These are phyloP conservation scores for Raphanus sativus DNA, from an alignment of 345 rosid genomes.

Conservation along the genomic window DNA sequence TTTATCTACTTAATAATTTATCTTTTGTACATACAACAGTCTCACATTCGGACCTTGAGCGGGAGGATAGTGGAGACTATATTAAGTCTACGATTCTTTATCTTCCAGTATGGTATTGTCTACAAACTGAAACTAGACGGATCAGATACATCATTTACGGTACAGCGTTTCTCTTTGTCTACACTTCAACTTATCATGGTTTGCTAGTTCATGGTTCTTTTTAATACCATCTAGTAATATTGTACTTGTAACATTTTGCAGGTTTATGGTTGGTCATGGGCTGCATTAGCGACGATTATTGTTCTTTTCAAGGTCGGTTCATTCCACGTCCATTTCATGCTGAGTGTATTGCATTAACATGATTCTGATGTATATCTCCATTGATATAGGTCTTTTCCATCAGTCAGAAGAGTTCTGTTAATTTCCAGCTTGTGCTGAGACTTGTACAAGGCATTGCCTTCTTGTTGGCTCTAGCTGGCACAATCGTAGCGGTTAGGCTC, in stretches of 20 bases:
- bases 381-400: slow-evolving; percentile 79
- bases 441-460: slow-evolving; percentile 80
- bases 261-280: slow-evolving; percentile 91
- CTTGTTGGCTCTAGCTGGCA: slow-evolving; percentile 69
- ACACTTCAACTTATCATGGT: background rate
- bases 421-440: slow-evolving; percentile 84
- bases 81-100: slow-evolving; percentile 78
- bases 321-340: background rate
- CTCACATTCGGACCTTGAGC: slow-evolving; percentile 72
- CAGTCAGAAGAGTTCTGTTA: slow-evolving; percentile 92
- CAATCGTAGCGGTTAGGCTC: slow-evolving; percentile 54
- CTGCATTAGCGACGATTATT: slow-evolving; percentile 59
- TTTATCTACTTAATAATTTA: background rate
- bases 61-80: slow-evolving; percentile 92
- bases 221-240: background rate
- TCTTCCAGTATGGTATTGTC: slow-evolving; percentile 92
- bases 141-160: slow-evolving; percentile 64
- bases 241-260: slow-evolving; percentile 28
- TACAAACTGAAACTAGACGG: slow-evolving; percentile 72
- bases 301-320: slow-evolving; percentile 77
- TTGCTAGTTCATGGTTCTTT: background rate
- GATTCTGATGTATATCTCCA: slow-evolving; percentile 14
- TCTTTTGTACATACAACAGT: slow-evolving; percentile 45
- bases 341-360: slow-evolving; percentile 3
- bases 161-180: slow-evolving; percentile 17